These are phyloP conservation scores for Polyporus arcularius DNA, from an alignment of 768 basidiomycete species.

Conservation along the genomic window DNA sequence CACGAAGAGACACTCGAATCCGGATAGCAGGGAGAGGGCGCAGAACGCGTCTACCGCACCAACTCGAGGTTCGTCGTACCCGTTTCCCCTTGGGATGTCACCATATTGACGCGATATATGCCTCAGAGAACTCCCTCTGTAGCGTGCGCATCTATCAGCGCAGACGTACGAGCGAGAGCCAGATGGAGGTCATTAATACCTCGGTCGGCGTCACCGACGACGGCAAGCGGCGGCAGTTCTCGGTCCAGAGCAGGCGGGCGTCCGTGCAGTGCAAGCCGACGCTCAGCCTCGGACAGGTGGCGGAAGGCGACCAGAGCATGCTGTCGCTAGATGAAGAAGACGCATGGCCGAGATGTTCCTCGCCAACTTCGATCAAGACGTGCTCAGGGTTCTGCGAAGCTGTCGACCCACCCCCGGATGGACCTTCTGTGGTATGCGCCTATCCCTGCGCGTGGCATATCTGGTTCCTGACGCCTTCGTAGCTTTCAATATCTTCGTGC, in stretches of 20 bases:
- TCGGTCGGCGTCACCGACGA: constrained; percentile 10
- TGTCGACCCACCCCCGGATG: not conserved
- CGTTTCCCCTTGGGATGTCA: not conserved
- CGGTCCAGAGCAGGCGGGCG: constrained; percentile 1
- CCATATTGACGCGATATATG: not conserved
- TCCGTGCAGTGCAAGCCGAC: constrained; percentile 5
- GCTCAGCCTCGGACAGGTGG: constrained; percentile 5
- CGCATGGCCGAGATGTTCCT: constrained; percentile 14
- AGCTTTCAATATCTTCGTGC: constrained; percentile 23
- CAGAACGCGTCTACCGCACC: not conserved
- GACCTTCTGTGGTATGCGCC: constrained; percentile 9
- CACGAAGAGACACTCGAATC: constrained; percentile 1
- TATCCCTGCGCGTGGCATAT: not conserved
- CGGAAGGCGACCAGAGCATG: constrained; percentile 1
- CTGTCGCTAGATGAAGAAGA: not conserved
- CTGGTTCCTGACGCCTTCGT: not conserved
- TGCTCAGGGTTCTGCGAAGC: constrained; percentile 24
- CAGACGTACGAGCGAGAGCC: constrained; percentile 8
- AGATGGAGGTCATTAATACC: constrained; percentile 8
- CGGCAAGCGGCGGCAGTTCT: constrained; percentile 9
- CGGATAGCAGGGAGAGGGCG: not conserved
- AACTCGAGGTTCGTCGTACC: constrained; percentile 1
- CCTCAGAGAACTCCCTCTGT: constrained; percentile 2
- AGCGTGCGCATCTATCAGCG: constrained; percentile 19
- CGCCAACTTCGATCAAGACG: constrained; percentile 14